Conservation (phyloP, 129 eudicot species). For the Gnaphalium uliginosum region DNA sequence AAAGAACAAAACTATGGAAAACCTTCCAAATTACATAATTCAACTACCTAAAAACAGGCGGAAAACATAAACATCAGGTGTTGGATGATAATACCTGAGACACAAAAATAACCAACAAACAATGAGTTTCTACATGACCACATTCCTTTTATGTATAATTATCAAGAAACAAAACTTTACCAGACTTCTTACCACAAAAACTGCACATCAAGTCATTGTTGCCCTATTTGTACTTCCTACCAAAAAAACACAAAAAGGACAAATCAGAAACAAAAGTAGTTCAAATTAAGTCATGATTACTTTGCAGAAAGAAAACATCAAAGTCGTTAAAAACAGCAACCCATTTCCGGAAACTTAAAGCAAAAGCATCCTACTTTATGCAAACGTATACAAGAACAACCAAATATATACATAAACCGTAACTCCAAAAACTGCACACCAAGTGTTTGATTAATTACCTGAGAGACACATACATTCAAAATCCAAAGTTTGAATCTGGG, state of each 20-base stretch:
- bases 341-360: conserved; percentile 36
- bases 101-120: not conserved
- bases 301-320: conserved; percentile 14
- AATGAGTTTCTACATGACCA: not conserved
- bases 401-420: not conserved
- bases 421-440: conserved; percentile 16
- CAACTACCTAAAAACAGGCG: not conserved
- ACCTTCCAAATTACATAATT: not conserved
- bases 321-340: conserved; percentile 31
- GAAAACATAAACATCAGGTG: conserved; percentile 4
- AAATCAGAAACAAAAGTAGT: conserved; percentile 7
- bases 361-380: conserved; percentile 31
- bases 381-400: not conserved
- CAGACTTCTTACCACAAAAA: no score
- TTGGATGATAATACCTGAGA: conserved; percentile 2
- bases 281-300: conserved; percentile 22
- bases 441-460: conserved; percentile 32
- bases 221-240: conserved; percentile 29
- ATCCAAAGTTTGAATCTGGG: conserved; percentile 22
- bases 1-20: not conserved
- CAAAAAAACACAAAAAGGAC: conserved; percentile 14
- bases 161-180: not conserved
- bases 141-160: not conserved
- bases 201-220: not conserved
- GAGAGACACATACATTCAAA: conserved; percentile 10